Evolutionary conservation across 257 asterid genomes (phyloP).

Genomic region (Verbena officinalis): DNA sequence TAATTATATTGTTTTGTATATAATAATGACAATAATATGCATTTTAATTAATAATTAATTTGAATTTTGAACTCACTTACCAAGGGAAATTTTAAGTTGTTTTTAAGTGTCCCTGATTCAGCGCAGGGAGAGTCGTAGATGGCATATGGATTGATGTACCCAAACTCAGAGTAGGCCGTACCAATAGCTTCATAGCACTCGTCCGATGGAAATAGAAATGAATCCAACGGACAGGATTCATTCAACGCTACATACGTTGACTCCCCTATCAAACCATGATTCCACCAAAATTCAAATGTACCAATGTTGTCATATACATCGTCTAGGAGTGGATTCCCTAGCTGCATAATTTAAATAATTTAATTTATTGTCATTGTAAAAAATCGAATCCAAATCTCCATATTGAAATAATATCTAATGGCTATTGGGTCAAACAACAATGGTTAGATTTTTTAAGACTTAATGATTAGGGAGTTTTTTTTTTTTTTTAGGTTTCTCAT

Average conservation of each 20-base stretch:
- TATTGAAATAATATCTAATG: too few relatives aligned
- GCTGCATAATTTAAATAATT: slow-evolving; percentile 28
- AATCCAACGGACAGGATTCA: slow-evolving; percentile 45
- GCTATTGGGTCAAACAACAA: too few relatives aligned
- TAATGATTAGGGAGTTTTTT: too few relatives aligned
- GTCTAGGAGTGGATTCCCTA: slow-evolving; percentile 62
- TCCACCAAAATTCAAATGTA: slow-evolving; percentile 63
- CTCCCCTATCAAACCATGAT: slow-evolving; percentile 52
- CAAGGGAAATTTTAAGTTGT: slow-evolving; percentile 41
- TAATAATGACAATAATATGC: background rate
- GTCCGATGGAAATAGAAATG: slow-evolving; percentile 45
- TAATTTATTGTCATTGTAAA: too few relatives aligned
- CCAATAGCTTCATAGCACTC: slow-evolving; percentile 43
- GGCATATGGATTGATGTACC: slow-evolving; percentile 55
- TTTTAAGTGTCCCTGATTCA: slow-evolving; percentile 35
- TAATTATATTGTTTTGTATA: background rate
- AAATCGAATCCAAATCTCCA: too few relatives aligned
- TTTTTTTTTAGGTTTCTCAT: too few relatives aligned
- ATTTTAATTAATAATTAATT: too few relatives aligned
- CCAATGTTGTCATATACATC: slow-evolving; percentile 54
- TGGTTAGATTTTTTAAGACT: too few relatives aligned
- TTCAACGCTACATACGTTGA: slow-evolving; percentile 47
- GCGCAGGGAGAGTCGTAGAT: slow-evolving; percentile 43
- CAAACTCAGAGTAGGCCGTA: slow-evolving; percentile 42
- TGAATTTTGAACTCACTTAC: slow-evolving; percentile 46